Evolutionary conservation across 139 green algal genomes (phyloP).

Genomic region (Chlamydomonas sphaeroides): DNA sequence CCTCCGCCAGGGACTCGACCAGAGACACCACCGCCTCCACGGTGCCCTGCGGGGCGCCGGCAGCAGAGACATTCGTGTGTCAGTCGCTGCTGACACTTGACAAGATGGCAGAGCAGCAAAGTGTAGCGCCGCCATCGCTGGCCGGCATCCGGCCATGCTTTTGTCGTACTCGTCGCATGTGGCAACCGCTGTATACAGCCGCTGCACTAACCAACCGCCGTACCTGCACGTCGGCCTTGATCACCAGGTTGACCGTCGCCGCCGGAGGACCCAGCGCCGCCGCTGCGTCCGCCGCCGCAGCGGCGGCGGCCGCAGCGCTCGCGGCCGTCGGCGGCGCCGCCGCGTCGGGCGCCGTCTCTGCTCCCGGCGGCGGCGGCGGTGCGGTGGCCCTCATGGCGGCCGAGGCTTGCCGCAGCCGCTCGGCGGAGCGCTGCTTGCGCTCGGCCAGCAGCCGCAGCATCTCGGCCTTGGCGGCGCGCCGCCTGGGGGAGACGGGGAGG

Average conservation of each 20-base stretch:
- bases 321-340: background rate
- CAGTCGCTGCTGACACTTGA: too few relatives aligned
- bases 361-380: background rate
- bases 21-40: constrained; percentile 48
- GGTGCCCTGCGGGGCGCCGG: constrained; percentile 45
- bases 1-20: constrained; percentile 6
- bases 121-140: too few relatives aligned
- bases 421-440: constrained; percentile 29
- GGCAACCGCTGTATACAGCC: too few relatives aligned
- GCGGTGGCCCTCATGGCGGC: background rate
- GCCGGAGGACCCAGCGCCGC: background rate
- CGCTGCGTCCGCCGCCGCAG: background rate
- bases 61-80: too few relatives aligned
- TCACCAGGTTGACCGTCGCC: constrained; percentile 62
- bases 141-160: too few relatives aligned
- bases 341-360: background rate
- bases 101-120: too few relatives aligned
- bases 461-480: constrained; percentile 10
- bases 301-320: background rate
- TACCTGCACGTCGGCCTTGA: constrained; percentile 72
- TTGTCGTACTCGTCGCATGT: too few relatives aligned
- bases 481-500: background rate
- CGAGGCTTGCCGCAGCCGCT: constrained; percentile 10
- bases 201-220: too few relatives aligned
- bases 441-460: constrained; percentile 15